Conservation (phyloP, 75 land plant genomes). For the Cryptomeria japonica region DNA sequence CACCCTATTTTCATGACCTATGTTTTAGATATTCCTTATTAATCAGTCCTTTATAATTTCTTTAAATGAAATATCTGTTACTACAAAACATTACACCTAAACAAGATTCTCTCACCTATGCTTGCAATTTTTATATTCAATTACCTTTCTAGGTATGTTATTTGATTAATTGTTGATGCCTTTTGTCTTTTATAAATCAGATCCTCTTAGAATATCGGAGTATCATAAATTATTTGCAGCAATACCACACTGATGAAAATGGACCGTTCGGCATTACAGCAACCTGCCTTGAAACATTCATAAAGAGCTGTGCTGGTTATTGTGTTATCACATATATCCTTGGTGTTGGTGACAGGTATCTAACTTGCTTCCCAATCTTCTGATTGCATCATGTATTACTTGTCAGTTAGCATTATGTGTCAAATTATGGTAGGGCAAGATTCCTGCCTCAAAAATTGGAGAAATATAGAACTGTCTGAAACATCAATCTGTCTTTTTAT, state of each 20-base stretch:
- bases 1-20: too few species aligned
- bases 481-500: neutral
- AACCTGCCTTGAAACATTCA: conserved; percentile 93
- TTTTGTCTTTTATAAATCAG: conserved; percentile 29
- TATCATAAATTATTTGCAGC: conserved; percentile 80
- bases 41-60: neutral
- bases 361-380: neutral
- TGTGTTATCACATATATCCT: conserved; percentile 97
- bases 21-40: neutral
- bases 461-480: neutral
- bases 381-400: neutral
- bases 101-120: neutral
- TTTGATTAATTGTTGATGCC: neutral
- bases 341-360: conserved; percentile 96
- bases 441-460: neutral
- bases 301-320: conserved; percentile 99
- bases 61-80: neutral
- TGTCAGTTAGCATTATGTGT: neutral
- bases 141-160: neutral
- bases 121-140: neutral
- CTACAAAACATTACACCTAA: neutral
- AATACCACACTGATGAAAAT: conserved; percentile 92
- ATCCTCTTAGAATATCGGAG: conserved; percentile 86
- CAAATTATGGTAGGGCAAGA: neutral
- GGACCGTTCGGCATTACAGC: conserved; percentile 98